Evolutionary conservation across 768 basidiomycete species (phyloP), one percentile per base, ranked within the genome.

Genomic region (Mycena maculata): DNA sequence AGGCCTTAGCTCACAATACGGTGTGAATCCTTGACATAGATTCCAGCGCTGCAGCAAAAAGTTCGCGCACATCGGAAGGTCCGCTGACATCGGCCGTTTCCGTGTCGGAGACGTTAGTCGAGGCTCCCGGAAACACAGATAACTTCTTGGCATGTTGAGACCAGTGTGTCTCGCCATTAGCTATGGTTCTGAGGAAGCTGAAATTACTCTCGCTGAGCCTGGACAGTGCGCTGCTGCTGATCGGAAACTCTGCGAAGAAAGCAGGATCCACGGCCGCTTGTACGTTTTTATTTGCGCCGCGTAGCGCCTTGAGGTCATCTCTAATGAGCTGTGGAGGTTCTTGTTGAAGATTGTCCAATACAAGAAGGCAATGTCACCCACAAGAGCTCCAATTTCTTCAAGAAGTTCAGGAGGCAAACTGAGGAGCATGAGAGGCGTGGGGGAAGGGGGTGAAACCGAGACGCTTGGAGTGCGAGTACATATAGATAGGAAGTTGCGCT

Each of bases 181-280:
- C 47, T 27, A 48, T 48, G 25, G 47, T 48, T 48, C 47, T 48
- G 47, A 48, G 47, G 47, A 48, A 48, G 25, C 47, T 48, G 47
- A 48, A 48, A 48, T 48, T 27, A 48, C 47, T 48, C 47, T 48
- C 25, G 47, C 47, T 48, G 47, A 48, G 47, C 25, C 47, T 48
- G 47, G 25, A 27, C 25, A 48, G 47, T 27, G 47, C 47, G 23
- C 25, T 48, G 28, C 23, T 48, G 47, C 27, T 48, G 47, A 48
- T 48, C 47, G 47, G 47, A 48, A 48, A 48, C 47, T 48, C 47
- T 48, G 47, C 47, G 47, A 48, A 48, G 25, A 48, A 48, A 48
- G 47, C 47, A 48, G 47, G 47, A 48, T 48, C 47, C 47, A 48
- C 47, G 47, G 47, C 47, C 47, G 23, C 47, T 48, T 48, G 47